A percentile compares a stretch with the other conserved stretches of the same genome.
Evolutionary conservation across 768 basidiomycete genomes (phyloP).

Genomic region (Mycena belliarum): DNA sequence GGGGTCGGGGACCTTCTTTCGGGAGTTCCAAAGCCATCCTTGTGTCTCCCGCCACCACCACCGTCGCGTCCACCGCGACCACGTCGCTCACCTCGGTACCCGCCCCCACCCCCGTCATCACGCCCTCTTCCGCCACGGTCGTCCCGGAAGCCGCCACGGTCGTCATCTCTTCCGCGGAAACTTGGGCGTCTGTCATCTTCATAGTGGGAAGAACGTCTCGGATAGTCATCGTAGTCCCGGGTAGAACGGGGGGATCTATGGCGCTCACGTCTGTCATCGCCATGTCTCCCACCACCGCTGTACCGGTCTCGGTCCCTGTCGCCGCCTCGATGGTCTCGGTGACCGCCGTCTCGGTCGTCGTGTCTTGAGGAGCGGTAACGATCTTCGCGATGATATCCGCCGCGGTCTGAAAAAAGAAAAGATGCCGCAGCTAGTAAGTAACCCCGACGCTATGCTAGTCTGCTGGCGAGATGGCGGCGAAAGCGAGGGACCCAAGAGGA

Average conservation of each 20-base stretch:
- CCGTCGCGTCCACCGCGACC: constrained; percentile 31
- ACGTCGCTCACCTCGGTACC: constrained; percentile 40
- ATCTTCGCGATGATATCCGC: constrained; percentile 64
- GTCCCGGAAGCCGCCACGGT: constrained; percentile 30
- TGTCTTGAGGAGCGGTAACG: constrained; percentile 70
- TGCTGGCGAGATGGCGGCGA: constrained; percentile 39
- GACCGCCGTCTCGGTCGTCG: constrained; percentile 56
- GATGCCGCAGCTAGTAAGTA: constrained; percentile 55
- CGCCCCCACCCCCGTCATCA: constrained; percentile 41
- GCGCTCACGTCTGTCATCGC: constrained; percentile 55
- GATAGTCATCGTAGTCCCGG: constrained; percentile 48
- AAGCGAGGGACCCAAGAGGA: constrained; percentile 40
- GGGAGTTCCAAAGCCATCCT: constrained; percentile 64
- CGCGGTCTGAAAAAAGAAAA: constrained; percentile 49
- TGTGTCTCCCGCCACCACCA: constrained; percentile 48
- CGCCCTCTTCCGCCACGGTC: constrained; percentile 26
- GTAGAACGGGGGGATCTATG: constrained; percentile 47
- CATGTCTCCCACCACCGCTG: constrained; percentile 39
- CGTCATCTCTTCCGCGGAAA: constrained; percentile 41
- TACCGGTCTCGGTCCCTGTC: constrained; percentile 41
- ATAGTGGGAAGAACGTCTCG: constrained; percentile 40
- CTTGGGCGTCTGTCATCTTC: constrained; percentile 56
- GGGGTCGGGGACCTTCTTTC: constrained; percentile 91
- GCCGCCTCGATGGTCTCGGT: constrained; percentile 49
- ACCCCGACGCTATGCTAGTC: constrained; percentile 34